Evolutionary conservation across 768 basidiomycete species (phyloP).

Genomic region (Tulasnella sp.): DNA sequence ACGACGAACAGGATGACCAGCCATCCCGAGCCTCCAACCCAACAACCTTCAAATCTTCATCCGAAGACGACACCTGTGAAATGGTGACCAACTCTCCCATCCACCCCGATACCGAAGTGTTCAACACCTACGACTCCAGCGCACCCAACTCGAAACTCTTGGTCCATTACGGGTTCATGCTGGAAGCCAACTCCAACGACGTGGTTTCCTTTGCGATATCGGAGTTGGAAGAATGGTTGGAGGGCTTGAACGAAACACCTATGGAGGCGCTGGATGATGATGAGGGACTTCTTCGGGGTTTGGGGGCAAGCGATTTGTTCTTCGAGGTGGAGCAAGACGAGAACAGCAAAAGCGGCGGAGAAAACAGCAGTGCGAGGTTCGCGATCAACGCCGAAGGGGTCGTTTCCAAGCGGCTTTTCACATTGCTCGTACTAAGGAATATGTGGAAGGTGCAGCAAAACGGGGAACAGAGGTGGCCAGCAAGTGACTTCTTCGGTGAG

Average conservation of each 20-base stretch:
- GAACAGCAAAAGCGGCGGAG: not conserved
- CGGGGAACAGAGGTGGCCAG: not conserved
- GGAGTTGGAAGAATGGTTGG: not conserved
- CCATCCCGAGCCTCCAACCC: not conserved
- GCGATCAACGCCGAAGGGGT: constrained; percentile 19
- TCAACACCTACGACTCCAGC: constrained; percentile 68
- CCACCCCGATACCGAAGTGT: constrained; percentile 52
- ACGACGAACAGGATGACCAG: constrained; percentile 45
- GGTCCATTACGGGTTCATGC: constrained; percentile 64
- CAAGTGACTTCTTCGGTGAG: not conserved
- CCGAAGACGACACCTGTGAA: constrained; percentile 42
- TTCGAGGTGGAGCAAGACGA: not conserved
- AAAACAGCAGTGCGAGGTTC: not conserved
- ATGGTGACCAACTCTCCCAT: constrained; percentile 63
- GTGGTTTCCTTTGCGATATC: constrained; percentile 27
- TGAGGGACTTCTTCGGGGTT: not conserved
- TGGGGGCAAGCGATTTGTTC: not conserved
- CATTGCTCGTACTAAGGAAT: not conserved
- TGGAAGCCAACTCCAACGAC: constrained; percentile 72
- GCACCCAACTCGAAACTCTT: constrained; percentile 64
- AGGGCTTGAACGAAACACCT: not conserved
- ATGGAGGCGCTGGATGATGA: not conserved
- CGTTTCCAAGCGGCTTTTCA: not conserved
- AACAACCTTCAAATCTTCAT: not conserved
- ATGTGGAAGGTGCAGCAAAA: not conserved